Base-by-base conservation (phyloP, 2,329 filamentous ascomycete genomes). In the Trichoderma sp. region DNA sequence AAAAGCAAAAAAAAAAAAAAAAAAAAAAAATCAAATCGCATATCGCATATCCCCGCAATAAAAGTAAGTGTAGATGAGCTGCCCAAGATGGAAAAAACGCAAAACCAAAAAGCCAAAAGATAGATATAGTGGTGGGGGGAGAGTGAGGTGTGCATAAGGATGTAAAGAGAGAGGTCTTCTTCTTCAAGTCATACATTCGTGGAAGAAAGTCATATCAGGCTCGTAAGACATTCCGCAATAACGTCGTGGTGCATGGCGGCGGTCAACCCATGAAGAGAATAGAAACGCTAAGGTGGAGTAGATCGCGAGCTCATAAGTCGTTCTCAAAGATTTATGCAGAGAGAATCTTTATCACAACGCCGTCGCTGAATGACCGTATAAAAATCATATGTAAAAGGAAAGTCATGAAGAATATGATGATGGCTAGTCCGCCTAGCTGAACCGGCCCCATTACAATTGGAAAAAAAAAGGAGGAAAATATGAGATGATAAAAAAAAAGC, bases 121-220 rank as follows among this genome's bases (percentile, higher is more conserved):
- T 32, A 21, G 32, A 65, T 26, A 56, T 26, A 56, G 73, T 73
- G 71, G 70, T 63, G 69, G 65, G 69, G 69, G 46, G n/a, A 69
- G 71, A 74, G 70, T 30, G 32, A 73, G 75, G 73, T 18, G 39
- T 24, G 43, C 39, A 59, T 21, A 46, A 46, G 55, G 34, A 59
- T 55, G 24, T 52, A 63, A 73, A 73, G 73, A 73, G 72, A 72
- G 68, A 70, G 16, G 24, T 59, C 58, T 69, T 66, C 69, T 66
- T 58, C 77, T 82, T 81, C 77, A 80, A 75, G 75, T 83, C 79
- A 79, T 81, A 79, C 77, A 80, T 75, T 79, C 77, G 72, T 79
- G 75, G 77, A 78, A 79, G 75, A 77, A 77, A 77, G 73, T 79
- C 77, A 77, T 79, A 77, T 78, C 72, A 76, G 74, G 73, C 75